Base-by-base conservation (phyloP, 768 basidiomycete genomes). In the Melanogaster broomeanus region DNA sequence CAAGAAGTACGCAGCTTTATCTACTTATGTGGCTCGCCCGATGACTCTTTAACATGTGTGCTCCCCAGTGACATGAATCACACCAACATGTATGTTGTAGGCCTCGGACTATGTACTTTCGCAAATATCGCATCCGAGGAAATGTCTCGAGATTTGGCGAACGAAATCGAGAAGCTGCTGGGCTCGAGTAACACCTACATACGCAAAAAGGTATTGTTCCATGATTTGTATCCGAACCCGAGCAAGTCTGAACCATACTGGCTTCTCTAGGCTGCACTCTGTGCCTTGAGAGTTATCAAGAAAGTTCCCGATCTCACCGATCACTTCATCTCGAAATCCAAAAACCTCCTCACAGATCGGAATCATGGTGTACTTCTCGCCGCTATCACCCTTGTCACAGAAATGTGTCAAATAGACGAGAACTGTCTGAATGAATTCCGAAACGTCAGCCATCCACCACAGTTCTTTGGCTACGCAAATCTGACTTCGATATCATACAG, bases 61-160 rank as follows among this genome's bases (percentile, higher is more conserved):
- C 16, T 33, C 10, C 27, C 24, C 61, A 99, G 96, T 74, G 97
- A 99, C 73, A 92, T 99, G 93, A 98, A 98, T 71, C 95, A 98
- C 69, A 87, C 95, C 2, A 98, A 98, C 72, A 97, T 97, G 92
- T 98, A 98, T 69, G 92, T 90, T 4, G 97, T 98, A 22, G 97
- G 97, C 6, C 81, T 99, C 49, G 96, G 94, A 2, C 83, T 99
- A 31, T 98, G 94, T 63, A 98, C 97, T 0, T 98, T 99, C 65
- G 97, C 96, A 52, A 98, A 98, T 65, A 98, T 98, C 59, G 93
- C 97, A 10, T 97, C 94, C 18, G 97, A 99, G 71, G 97, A 99
- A 72, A 99, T 99, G 97, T 94, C 96, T 25, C 85, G 97, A 56
- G 97, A 99, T 78, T 77, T 99, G 59, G 90, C 90, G 48, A 96